Base-by-base conservation (phyloP, 495 filamentous ascomycete genomes). In the Xylaria intraflava region DNA sequence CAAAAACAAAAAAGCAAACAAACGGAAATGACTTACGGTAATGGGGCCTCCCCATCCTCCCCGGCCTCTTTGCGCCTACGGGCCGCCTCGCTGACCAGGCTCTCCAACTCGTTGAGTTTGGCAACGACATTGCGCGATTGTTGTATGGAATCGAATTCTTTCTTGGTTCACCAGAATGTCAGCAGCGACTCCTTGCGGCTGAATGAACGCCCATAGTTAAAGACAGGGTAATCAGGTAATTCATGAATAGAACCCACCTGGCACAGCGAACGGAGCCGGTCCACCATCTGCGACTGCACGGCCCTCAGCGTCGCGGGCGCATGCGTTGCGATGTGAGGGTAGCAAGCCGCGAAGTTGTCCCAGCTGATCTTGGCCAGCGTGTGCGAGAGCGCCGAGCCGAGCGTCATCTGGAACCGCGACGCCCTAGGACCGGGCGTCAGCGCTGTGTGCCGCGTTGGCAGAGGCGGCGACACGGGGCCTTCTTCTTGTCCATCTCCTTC, bases 101-200 rank as follows among this genome's bases (percentile, higher is more conserved):
- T 71, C 68, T 98, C 92, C 47, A 96, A 74, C 60, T 85, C 83
- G 73, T 98, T 96, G 51, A 98, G 72, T 40, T 82, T 81, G 53
- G 70, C 57, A 2, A 96, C 79, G 0, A 91, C 90, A 45, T 83
- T 72, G 43, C 88, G 71, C 64, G 86, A 81, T 24, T 72, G 65
- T 45, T 95, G 56, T 56, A 96, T 90, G 6, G 70, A 73, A 27
- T 91, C 86, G 69, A 95, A 96, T 64, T 95, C 88, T 60, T 69
- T 70, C 76, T 82, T n/a, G n/a, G n/a, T n/a, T n/a, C n/a, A n/a
- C n/a, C n/a, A n/a, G n/a, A n/a, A n/a, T n/a, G n/a, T n/a, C n/a
- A n/a, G n/a, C n/a, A n/a, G n/a, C n/a, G n/a, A n/a, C n/a, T n/a
- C n/a, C n/a, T n/a, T 33, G 30, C 6, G 14, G 30, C 14, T 33